Conservation (phyloP, 2,329 filamentous ascomycete species). For the Blastomyces emzantsi region DNA sequence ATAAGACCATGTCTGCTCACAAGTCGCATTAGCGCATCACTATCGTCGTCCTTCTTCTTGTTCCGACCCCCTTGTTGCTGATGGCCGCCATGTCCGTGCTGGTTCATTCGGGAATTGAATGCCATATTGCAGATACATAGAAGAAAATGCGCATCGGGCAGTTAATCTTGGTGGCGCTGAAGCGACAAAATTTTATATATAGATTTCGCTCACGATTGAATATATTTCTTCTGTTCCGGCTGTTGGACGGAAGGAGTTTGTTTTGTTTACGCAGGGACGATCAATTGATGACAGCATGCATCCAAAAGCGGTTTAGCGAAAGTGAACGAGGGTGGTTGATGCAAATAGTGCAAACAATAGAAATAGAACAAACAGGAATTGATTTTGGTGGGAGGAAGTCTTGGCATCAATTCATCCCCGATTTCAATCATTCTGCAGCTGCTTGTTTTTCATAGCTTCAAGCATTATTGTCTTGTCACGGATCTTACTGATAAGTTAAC, state of each 20-base stretch:
- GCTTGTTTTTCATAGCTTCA: not conserved
- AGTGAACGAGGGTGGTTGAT: constrained; percentile 21
- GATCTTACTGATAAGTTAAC: not conserved
- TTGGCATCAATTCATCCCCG: not conserved
- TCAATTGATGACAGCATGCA: constrained; percentile 4
- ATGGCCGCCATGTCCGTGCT: constrained; percentile 39
- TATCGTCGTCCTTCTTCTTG: constrained; percentile 50
- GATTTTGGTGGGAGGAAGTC: not conserved
- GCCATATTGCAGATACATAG: constrained; percentile 31
- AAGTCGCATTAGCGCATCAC: constrained; percentile 50
- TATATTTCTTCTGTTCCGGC: not conserved
- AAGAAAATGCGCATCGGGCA: constrained; percentile 1
- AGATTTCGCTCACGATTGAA: not conserved
- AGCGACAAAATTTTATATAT: not conserved
- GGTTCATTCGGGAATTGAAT: constrained; percentile 46
- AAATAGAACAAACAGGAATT: constrained; percentile 29
- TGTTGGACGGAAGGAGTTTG: constrained; percentile 6
- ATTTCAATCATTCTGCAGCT: not conserved
- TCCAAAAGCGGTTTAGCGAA: constrained; percentile 24
- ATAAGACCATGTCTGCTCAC: constrained; percentile 27
- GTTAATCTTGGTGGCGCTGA: not conserved
- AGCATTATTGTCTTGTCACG: not conserved
- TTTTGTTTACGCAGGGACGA: constrained; percentile 16
- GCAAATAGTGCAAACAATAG: constrained; percentile 20
- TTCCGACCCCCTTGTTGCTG: constrained; percentile 37